Evolutionary conservation across 2,329 filamentous ascomycete genomes (phyloP).

Genomic region (Colletotrichum sp.): DNA sequence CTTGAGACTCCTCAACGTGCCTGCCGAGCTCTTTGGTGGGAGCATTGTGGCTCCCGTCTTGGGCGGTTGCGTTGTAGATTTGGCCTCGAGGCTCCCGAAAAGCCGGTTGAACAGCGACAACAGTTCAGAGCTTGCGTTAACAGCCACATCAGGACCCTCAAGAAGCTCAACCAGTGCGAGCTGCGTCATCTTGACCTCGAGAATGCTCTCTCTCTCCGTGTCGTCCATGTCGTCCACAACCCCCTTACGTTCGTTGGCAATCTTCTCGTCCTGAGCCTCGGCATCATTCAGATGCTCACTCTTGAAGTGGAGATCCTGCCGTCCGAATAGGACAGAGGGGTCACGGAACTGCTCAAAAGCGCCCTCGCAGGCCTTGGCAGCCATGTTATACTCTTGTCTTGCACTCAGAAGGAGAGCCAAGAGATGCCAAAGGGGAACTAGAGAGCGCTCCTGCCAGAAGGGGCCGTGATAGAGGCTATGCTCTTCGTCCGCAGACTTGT

Average conservation of each 20-base stretch:
- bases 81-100: slow-evolving; percentile 65
- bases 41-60: slow-evolving; percentile 51
- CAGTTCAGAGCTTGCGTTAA: slow-evolving; percentile 87
- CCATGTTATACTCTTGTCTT: slow-evolving; percentile 82
- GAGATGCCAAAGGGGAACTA: slow-evolving; percentile 90
- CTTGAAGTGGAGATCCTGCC: slow-evolving; percentile 58
- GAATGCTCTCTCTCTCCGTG: slow-evolving; percentile 81
- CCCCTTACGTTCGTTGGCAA: slow-evolving; percentile 40
- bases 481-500: slow-evolving; percentile 50
- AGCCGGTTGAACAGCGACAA: slow-evolving; percentile 81
- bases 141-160: slow-evolving; percentile 83
- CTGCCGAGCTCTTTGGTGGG: slow-evolving; percentile 69
- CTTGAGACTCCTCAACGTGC: slow-evolving; percentile 71
- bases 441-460: slow-evolving; percentile 66
- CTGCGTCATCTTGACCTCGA: slow-evolving; percentile 98
- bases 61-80: slow-evolving; percentile 46
- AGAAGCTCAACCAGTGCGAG: slow-evolving; percentile 81
- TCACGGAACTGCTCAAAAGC: slow-evolving; percentile 90
- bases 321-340: slow-evolving; percentile 71
- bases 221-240: slow-evolving; percentile 82
- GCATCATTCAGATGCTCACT: slow-evolving; percentile 71
- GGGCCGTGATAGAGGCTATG: slow-evolving; percentile 50
- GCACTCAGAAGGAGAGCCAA: slow-evolving; percentile 85
- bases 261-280: slow-evolving; percentile 38
- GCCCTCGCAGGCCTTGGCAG: slow-evolving; percentile 83